Percentiles rank a stretch among this genome's conserved stretches.
These are phyloP conservation scores for Lachancea sp. DNA, from an alignment of 805 yeast species.

Conservation along the genomic window DNA sequence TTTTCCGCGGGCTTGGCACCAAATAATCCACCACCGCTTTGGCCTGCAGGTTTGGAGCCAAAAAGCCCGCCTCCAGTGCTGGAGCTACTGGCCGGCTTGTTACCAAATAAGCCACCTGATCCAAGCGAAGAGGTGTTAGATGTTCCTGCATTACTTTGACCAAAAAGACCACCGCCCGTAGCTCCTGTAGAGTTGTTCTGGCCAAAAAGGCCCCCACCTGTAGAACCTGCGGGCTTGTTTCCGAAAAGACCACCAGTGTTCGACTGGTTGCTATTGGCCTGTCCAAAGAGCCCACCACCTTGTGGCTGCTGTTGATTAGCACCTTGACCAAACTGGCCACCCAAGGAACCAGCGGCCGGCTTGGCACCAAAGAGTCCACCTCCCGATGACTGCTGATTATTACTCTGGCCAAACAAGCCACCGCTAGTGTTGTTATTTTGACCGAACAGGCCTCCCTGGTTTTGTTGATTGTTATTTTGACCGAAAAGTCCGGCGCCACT, in stretches of 20 bases:
- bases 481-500: constrained; percentile 37
- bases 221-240: constrained; percentile 20
- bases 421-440: constrained; percentile 33
- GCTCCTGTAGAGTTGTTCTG: constrained; percentile 19
- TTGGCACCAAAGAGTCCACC: constrained; percentile 40
- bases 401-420: constrained; percentile 1
- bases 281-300: constrained; percentile 39
- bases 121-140: constrained; percentile 27
- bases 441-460: constrained; percentile 24
- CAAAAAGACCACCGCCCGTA: constrained; percentile 20
- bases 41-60: constrained; percentile 21
- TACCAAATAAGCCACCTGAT: constrained; percentile 37
- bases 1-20: constrained; percentile 33
- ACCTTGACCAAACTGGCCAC: constrained; percentile 36
- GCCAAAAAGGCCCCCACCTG: constrained; percentile 26
- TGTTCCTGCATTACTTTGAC: constrained; percentile 24
- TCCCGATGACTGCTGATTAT: constrained; percentile 29
- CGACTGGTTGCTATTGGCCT: constrained; percentile 17
- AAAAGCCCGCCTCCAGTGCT: constrained; percentile 23
- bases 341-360: constrained; percentile 23
- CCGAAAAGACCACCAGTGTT: constrained; percentile 33
- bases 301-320: constrained; percentile 15
- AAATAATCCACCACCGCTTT: constrained; percentile 34
- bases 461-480: constrained; percentile 19
- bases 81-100: constrained; percentile 37